Conservation (phyloP, 805 yeast genomes). For the Monosporozyma solicola region DNA sequence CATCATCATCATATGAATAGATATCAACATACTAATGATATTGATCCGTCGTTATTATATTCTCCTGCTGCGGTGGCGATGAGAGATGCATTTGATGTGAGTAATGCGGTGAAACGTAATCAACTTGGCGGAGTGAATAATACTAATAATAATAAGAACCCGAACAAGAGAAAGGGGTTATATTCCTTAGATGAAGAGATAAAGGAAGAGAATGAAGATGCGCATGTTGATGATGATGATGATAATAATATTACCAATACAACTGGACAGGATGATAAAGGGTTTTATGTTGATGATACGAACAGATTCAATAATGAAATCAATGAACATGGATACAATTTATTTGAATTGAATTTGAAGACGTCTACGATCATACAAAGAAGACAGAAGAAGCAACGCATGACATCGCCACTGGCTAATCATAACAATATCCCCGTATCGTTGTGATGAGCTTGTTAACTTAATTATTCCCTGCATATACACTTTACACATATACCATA, state of each 20-base stretch:
- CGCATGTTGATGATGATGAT: constrained; percentile 17
- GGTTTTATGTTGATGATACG: constrained; percentile 4
- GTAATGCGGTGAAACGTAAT: constrained; percentile 76
- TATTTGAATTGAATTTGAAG: constrained; percentile 31
- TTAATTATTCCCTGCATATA: not conserved
- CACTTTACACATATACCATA: too few relatives aligned
- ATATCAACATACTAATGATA: not conserved
- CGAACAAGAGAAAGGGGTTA: constrained; percentile 13
- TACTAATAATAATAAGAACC: constrained; percentile 16
- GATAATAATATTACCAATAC: not conserved
- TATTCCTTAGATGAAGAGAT: constrained; percentile 7
- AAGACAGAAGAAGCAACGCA: constrained; percentile 22
- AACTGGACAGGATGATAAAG: too few relatives aligned
- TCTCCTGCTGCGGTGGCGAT: constrained; percentile 74
- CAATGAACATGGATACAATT: constrained; percentile 13
- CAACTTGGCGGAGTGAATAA: constrained; percentile 35
- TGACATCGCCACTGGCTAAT: constrained; percentile 1
- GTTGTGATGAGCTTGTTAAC: not conserved
- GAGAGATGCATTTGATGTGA: constrained; percentile 79
- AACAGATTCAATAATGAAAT: constrained; percentile 6
- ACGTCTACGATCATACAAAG: constrained; percentile 36
- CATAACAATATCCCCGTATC: not conserved
- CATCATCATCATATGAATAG: not conserved
- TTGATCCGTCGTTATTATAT: constrained; percentile 29
- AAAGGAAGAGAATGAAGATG: constrained; percentile 6